These are phyloP conservation scores for Abelmoschus esculentus DNA, from an alignment of 345 rosid species.

Conservation along the genomic window DNA sequence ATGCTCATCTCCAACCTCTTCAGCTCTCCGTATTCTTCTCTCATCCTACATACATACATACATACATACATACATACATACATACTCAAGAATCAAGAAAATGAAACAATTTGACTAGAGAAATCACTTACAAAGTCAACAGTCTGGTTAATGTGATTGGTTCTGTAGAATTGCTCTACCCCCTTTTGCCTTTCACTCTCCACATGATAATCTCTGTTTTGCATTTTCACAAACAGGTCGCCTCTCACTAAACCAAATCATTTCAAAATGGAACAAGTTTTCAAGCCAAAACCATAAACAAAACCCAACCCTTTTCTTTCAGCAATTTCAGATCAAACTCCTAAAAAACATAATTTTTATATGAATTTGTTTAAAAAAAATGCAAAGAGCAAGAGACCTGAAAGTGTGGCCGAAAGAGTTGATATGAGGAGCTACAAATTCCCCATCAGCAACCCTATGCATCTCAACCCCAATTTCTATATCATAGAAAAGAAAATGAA, in stretches of 20 bases:
- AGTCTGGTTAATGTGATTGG: slow-evolving; percentile 71
- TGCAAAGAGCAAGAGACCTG: slow-evolving; percentile 30
- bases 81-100: background rate
- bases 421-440: slow-evolving; percentile 47
- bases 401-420: slow-evolving; percentile 80
- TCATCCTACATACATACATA: slow-evolving; percentile 26
- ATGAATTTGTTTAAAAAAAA: background rate
- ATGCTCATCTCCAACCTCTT: slow-evolving; percentile 36
- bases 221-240: background rate
- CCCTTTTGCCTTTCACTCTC: slow-evolving; percentile 59
- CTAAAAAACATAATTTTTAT: background rate
- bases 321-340: background rate
- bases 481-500: background rate
- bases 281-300: background rate
- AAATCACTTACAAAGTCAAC: slow-evolving; percentile 51
- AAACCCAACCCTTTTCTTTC: background rate
- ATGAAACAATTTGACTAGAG: background rate
- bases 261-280: background rate
- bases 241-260: background rate
- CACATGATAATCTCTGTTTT: slow-evolving; percentile 53
- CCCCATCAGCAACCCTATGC: slow-evolving; percentile 27
- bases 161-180: slow-evolving; percentile 64
- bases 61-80: background rate
- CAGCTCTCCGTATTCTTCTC: slow-evolving; percentile 26
- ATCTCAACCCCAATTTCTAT: slow-evolving; percentile 29